Conservation (phyloP, 2,329 filamentous ascomycete species). For the Aspergillus sp. region DNA sequence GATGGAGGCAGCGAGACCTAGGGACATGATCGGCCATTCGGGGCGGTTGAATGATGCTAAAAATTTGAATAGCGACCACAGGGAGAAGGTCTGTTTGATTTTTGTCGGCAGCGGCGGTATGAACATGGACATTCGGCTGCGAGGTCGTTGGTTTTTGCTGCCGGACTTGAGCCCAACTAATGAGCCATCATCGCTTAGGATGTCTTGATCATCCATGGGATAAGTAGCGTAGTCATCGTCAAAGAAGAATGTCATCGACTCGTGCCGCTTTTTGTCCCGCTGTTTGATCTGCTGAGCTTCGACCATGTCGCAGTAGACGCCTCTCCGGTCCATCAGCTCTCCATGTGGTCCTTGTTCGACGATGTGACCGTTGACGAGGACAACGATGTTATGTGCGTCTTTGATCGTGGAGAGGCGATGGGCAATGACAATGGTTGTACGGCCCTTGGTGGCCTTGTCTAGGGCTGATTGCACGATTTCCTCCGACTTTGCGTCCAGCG, state of each 20-base stretch:
- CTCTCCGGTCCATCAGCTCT: slow-evolving; percentile 65
- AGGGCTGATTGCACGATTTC: slow-evolving; percentile 82
- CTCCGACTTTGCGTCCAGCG: slow-evolving; percentile 83
- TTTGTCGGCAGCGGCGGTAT: slow-evolving; percentile 25
- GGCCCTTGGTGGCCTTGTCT: slow-evolving; percentile 66
- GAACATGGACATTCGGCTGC: slow-evolving; percentile 14
- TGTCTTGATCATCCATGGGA: background rate
- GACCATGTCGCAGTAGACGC: slow-evolving; percentile 77
- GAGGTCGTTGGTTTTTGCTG: background rate
- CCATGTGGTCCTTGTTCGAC: slow-evolving; percentile 85
- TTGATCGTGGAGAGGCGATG: slow-evolving; percentile 47
- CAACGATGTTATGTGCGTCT: slow-evolving; percentile 56
- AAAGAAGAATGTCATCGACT: slow-evolving; percentile 17
- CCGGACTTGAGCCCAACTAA: slow-evolving; percentile 13
- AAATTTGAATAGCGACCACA: slow-evolving; percentile 74
- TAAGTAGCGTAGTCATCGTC: slow-evolving; percentile 13
- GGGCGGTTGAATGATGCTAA: slow-evolving; percentile 74
- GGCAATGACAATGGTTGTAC: slow-evolving; percentile 41
- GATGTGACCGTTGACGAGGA: slow-evolving; percentile 78
- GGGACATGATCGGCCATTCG: slow-evolving; percentile 70
- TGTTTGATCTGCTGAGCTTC: slow-evolving; percentile 64
- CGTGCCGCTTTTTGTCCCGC: background rate
- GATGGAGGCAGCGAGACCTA: slow-evolving; percentile 70
- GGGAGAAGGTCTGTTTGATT: slow-evolving; percentile 42
- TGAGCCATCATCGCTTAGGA: slow-evolving; percentile 14